phyloP scores from a whole-genome alignment of 768 basidiomycete genomes.

The Kwoniella pini region DNA sequence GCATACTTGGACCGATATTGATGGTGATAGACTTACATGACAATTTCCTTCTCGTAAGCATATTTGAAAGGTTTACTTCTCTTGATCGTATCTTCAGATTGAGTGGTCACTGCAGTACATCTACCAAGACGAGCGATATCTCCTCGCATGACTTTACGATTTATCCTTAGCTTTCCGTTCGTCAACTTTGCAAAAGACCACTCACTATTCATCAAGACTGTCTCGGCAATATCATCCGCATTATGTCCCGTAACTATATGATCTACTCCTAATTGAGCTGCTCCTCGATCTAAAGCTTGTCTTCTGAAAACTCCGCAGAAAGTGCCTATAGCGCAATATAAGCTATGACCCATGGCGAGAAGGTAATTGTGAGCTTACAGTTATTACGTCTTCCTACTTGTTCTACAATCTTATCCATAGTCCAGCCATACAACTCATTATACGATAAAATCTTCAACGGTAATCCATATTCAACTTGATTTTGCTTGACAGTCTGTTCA shows the following conservation, averaged over 20 bases:
- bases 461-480: constrained; percentile 90
- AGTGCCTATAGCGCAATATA: constrained; percentile 59
- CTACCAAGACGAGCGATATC: constrained; percentile 92
- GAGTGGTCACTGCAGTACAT: constrained; percentile 91
- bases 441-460: constrained; percentile 96
- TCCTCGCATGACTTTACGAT: constrained; percentile 81
- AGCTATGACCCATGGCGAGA: background rate
- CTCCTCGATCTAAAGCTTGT: constrained; percentile 94
- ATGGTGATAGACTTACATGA: constrained; percentile 67
- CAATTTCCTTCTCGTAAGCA: constrained; percentile 98
- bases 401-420: constrained; percentile 95
- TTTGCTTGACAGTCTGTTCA: constrained; percentile 88
- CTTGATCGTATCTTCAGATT: constrained; percentile 93
- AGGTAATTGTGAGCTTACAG: no score
- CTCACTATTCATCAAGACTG: constrained; percentile 97
- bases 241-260: constrained; percentile 99
- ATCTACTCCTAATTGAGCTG: constrained; percentile 80
- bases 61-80: constrained; percentile 99
- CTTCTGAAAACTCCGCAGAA: constrained; percentile 98
- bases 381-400: constrained; percentile 96
- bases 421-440: constrained; percentile 97
- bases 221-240: constrained; percentile 98
- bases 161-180: background rate
- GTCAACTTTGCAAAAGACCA: constrained; percentile 20
- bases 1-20: constrained; percentile 9